Base-by-base conservation (phyloP, 176 grass and related monocot genomes). In the Luzula sylvatica region DNA sequence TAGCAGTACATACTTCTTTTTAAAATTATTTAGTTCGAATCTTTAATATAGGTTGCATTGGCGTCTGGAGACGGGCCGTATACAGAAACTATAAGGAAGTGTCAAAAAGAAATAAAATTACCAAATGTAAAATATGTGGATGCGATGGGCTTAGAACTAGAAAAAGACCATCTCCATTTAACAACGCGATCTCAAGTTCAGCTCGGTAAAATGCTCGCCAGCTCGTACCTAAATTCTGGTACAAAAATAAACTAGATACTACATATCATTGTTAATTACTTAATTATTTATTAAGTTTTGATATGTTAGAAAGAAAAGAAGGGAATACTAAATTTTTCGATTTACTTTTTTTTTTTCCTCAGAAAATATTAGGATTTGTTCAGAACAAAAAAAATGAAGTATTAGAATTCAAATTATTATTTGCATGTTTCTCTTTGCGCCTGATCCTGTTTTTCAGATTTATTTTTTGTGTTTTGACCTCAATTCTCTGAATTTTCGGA, bases 1-100 rank as follows among this genome's bases (percentile, higher is more conserved):
- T 18, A 2, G 2, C 21, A 15, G 3, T 7, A 3, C 50, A 38
- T 11, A 29, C 14, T 49, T 20, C 17, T 18, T 0, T 46, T 60
- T 28, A 13, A 9, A n/a, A n/a, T 0, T 11, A 8, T 15, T 1
- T 8, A 15, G 12, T 21, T 56, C 8, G n/a, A n/a, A n/a, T n/a
- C 1, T 2, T 5, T 25, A 5, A 6, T 58, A 21, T 65, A 95
- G 88, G 88, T 95, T 61, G 89, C 61, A 15, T 43, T 95, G 29
- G 89, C 89, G 6, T 95, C 89, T 20, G 89, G 83, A 39, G 83
- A 88, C 26, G 89, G 89, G 16, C 77, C 65, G 8, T 88, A 78
- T 11, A 75, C 65, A n/a, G 66, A 88, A 28, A 58, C 70, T 8
- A 80, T 95, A 5, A 82, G 89, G 38, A 46, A 88, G 13, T 83